These are phyloP conservation scores for Tricholoma saponaceum DNA, from an alignment of 768 basidiomycete genomes.

Conservation along the genomic window DNA sequence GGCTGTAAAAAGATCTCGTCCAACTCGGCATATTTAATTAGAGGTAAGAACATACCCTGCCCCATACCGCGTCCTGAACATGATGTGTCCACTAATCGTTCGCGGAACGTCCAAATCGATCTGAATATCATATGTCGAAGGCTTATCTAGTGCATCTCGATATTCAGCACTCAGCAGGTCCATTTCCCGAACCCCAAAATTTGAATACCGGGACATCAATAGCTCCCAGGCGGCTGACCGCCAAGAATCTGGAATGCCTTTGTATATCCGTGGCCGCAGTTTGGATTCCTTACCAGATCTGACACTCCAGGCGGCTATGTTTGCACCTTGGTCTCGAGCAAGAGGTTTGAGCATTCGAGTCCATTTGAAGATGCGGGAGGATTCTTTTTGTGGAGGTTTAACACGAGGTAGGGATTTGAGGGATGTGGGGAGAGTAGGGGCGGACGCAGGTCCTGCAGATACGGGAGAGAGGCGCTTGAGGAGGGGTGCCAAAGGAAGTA, in stretches of 20 bases:
- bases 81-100: constrained; percentile 91
- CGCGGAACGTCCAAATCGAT: constrained; percentile 97
- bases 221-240: constrained; percentile 88
- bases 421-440: constrained; percentile 42
- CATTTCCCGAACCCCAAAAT: constrained; percentile 41
- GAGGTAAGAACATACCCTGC: constrained; percentile 62
- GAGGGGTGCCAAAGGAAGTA: constrained; percentile 60
- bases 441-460: constrained; percentile 40
- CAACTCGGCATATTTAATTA: constrained; percentile 2
- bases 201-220: constrained; percentile 56
- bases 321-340: constrained; percentile 70
- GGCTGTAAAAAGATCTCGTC: constrained; percentile 39
- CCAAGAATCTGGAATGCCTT: constrained; percentile 98
- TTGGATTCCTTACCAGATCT: constrained; percentile 62
- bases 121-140: constrained; percentile 91
- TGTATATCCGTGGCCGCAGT: constrained; percentile 76
- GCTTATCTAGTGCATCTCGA: constrained; percentile 63
- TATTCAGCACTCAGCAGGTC: constrained; percentile 45
- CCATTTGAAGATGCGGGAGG: constrained; percentile 85
- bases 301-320: constrained; percentile 70
- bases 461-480: constrained; percentile 51
- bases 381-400: constrained; percentile 57
- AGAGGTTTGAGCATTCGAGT: constrained; percentile 79
- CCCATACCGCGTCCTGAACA: constrained; percentile 95
- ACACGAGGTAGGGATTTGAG: constrained; percentile 46